Conservation (phyloP, 768 basidiomycete species). For the Hysterangium stoloniferum region DNA sequence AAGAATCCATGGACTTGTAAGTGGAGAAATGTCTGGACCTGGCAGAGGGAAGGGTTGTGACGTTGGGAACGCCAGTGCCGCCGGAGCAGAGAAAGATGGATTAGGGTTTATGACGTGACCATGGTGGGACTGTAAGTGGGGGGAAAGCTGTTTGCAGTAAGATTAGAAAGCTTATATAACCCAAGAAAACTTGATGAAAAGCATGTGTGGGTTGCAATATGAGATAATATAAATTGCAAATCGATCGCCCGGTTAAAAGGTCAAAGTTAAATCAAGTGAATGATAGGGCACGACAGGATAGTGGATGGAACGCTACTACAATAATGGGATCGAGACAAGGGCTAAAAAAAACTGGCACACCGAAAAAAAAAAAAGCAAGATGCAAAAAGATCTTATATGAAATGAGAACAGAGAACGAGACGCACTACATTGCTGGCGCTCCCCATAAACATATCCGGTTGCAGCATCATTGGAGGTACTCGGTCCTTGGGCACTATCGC, state of each 20-base stretch:
- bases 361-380: constrained; percentile 22
- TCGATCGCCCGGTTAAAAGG: too few species aligned
- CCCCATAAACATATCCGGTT: constrained; percentile 27
- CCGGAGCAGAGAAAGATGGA: constrained; percentile 51
- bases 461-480: constrained; percentile 53
- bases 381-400: constrained; percentile 21
- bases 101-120: constrained; percentile 6
- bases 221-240: too few species aligned
- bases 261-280: too few species aligned
- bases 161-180: constrained; percentile 21
- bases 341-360: too few species aligned
- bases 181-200: constrained; percentile 11
- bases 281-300: too few species aligned
- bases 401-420: constrained; percentile 11
- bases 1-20: constrained; percentile 77
- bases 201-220: too few species aligned
- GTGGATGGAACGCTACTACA: too few species aligned
- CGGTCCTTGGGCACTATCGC: constrained; percentile 51
- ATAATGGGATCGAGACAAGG: too few species aligned
- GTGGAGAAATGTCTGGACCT: constrained; percentile 61
- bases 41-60: constrained; percentile 33
- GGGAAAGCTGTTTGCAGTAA: constrained; percentile 17
- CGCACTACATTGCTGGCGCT: constrained; percentile 14
- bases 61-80: constrained; percentile 58
- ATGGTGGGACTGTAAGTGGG: not conserved